These are phyloP conservation scores for Aphanomyces stellatus DNA, from an alignment of 352 stramenopile genomes.

Conservation along the genomic window DNA sequence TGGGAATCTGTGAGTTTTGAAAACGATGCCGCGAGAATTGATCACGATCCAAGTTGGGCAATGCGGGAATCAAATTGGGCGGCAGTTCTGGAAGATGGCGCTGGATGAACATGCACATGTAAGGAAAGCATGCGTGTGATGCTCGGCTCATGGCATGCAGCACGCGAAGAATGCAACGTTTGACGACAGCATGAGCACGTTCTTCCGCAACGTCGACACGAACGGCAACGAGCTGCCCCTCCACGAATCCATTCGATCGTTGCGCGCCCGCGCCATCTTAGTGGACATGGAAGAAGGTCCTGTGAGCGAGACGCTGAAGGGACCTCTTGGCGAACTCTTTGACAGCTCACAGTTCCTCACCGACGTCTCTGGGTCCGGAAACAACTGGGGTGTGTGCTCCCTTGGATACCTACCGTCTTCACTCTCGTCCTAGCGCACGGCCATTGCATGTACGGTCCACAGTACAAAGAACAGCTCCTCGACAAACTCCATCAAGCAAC, in stretches of 20 bases:
- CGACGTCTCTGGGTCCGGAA: conserved; percentile 84
- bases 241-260: conserved; percentile 33
- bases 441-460: conserved; percentile 77
- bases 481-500: conserved; percentile 57
- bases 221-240: conserved; percentile 46
- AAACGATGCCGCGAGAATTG: conserved; percentile 69
- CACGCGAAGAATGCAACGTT: conserved; percentile 48
- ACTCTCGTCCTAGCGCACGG: conserved; percentile 62
- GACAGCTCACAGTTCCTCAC: conserved; percentile 82
- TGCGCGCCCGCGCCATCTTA: conserved; percentile 83
- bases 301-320: conserved; percentile 70
- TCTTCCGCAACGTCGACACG: conserved; percentile 87
- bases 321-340: conserved; percentile 82
- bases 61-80: conserved; percentile 92
- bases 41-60: conserved; percentile 90
- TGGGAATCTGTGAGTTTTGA: background rate
- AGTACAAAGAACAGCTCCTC: conserved; percentile 78
- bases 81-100: conserved; percentile 86
- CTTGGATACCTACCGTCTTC: background rate
- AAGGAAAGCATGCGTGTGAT: background rate
- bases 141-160: conserved; percentile 26
- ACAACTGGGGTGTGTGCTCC: conserved; percentile 69
- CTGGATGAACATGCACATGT: conserved; percentile 84
- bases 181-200: conserved; percentile 88
- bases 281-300: conserved; percentile 91